Conservation (phyloP, 495 filamentous ascomycete genomes). For the Copromyces sp. region DNA sequence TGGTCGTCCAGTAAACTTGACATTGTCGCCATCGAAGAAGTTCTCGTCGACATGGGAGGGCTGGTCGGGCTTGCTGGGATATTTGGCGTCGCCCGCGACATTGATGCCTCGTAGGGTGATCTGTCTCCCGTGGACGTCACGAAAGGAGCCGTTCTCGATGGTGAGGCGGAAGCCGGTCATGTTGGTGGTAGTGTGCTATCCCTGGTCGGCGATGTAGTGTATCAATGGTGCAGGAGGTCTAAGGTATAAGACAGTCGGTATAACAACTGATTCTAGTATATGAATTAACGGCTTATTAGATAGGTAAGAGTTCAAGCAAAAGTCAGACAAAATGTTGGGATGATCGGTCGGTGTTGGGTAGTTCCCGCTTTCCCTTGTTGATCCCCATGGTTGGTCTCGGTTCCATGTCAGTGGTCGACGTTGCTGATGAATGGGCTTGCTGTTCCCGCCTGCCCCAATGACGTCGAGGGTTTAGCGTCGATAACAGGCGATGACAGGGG, state of each 20-base stretch:
- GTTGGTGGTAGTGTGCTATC: background rate
- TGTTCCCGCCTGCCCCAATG: background rate
- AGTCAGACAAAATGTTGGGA: background rate
- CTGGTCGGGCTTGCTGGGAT: constrained; percentile 63
- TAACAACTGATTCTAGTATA: background rate
- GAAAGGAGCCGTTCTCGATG: constrained; percentile 76
- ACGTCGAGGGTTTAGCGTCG: background rate
- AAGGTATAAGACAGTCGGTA: background rate
- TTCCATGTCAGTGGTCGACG: background rate
- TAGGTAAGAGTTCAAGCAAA: background rate
- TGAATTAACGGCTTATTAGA: background rate
- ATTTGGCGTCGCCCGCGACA: constrained; percentile 54
- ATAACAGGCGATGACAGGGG: background rate
- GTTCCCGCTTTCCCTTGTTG: background rate
- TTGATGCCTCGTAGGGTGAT: constrained; percentile 55
- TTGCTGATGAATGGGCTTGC: background rate
- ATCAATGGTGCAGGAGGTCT: background rate
- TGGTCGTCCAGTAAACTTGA: constrained; percentile 80
- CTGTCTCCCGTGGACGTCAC: constrained; percentile 46
- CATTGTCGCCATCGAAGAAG: constrained; percentile 88
- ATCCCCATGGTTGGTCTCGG: background rate
- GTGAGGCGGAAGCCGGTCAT: constrained; percentile 50
- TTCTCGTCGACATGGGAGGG: constrained; percentile 67
- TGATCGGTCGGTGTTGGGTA: background rate
- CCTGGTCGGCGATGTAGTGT: background rate